Evolutionary conservation across 1,284 basidiomycete genomes (phyloP).

Genomic region (Papiliotrema laurentii): DNA sequence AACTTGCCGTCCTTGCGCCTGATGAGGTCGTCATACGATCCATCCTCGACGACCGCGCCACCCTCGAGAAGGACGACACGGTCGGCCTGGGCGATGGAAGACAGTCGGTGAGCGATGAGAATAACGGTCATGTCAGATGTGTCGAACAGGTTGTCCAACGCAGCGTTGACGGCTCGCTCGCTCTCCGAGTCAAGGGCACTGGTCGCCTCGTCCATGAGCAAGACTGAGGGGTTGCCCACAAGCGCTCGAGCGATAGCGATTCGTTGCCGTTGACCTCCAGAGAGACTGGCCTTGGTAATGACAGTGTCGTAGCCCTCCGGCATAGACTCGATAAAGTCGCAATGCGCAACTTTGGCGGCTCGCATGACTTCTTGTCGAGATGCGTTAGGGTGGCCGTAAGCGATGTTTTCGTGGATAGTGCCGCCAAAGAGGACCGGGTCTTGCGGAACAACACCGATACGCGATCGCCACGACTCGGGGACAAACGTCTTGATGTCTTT

Average conservation of each 20-base stretch:
- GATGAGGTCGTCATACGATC: conserved; percentile 49
- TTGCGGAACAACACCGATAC: conserved; percentile 60
- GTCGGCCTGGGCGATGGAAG: conserved; percentile 51
- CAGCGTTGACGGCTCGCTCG: conserved; percentile 47
- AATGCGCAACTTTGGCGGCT: conserved; percentile 41
- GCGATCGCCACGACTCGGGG: conserved; percentile 72
- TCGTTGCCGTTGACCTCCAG: conserved; percentile 52
- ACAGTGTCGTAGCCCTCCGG: conserved; percentile 45
- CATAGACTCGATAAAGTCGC: conserved; percentile 44
- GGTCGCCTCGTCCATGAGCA: conserved; percentile 49
- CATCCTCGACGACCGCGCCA: conserved; percentile 51
- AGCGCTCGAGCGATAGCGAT: conserved; percentile 53
- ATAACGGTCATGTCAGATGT: conserved; percentile 52
- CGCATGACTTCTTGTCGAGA: conserved; percentile 34
- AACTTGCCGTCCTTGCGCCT: conserved; percentile 37
- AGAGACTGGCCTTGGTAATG: conserved; percentile 45
- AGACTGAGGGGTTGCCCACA: conserved; percentile 49
- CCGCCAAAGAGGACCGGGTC: conserved; percentile 77
- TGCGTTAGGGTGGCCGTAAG: conserved; percentile 40
- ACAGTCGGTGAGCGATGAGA: conserved; percentile 52
- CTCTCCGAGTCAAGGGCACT: conserved; percentile 34
- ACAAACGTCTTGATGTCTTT: conserved; percentile 67
- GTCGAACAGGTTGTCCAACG: conserved; percentile 49
- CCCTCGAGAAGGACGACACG: conserved; percentile 50
- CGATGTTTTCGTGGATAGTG: conserved; percentile 73